phyloP scores from a whole-genome alignment of 2,329 filamentous ascomycete species.

The Ophioceras dolichostomum region DNA sequence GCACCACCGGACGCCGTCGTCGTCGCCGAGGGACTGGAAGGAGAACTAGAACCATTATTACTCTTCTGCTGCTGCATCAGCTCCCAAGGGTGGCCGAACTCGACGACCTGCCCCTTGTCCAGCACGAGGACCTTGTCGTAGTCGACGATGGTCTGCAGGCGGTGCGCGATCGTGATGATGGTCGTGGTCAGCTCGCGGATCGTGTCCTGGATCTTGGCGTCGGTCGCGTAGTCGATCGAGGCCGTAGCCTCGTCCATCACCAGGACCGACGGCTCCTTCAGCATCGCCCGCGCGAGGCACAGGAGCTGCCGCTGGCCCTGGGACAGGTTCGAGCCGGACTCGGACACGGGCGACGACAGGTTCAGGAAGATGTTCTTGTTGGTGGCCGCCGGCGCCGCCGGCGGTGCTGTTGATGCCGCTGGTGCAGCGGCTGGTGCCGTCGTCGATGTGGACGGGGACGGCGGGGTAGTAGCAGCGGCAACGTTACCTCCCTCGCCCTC shows the following conservation, averaged over 20 bases:
- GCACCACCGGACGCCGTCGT: too few relatives aligned
- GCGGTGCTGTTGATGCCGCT: too few relatives aligned
- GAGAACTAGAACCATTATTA: too few relatives aligned
- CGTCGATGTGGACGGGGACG: background rate
- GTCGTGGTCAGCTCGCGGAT: constrained; percentile 89
- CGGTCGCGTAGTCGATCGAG: constrained; percentile 92
- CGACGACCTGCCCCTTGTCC: constrained; percentile 76
- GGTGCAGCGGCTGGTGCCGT: too few relatives aligned
- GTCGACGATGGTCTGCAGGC: constrained; percentile 91
- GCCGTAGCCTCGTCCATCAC: constrained; percentile 99
- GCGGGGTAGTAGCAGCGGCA: background rate
- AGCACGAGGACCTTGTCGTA: constrained; percentile 96
- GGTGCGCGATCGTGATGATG: constrained; percentile 92
- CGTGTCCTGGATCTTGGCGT: constrained; percentile 91
- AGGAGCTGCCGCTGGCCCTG: constrained; percentile 93
- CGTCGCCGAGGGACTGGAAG: too few relatives aligned
- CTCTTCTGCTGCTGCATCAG: constrained; percentile 57
- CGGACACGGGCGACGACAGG: constrained; percentile 68
- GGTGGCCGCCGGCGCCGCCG: constrained; percentile 22
- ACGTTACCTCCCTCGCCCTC: too few relatives aligned
- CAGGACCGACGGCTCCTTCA: constrained; percentile 85
- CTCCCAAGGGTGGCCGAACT: constrained; percentile 83
- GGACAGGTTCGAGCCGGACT: constrained; percentile 88
- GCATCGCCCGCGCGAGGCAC: constrained; percentile 82
- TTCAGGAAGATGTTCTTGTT: constrained; percentile 96